These are phyloP conservation scores for Sphagnum contortum DNA, from an alignment of 225 moss, liverwort and hornwort species.

Conservation along the genomic window DNA sequence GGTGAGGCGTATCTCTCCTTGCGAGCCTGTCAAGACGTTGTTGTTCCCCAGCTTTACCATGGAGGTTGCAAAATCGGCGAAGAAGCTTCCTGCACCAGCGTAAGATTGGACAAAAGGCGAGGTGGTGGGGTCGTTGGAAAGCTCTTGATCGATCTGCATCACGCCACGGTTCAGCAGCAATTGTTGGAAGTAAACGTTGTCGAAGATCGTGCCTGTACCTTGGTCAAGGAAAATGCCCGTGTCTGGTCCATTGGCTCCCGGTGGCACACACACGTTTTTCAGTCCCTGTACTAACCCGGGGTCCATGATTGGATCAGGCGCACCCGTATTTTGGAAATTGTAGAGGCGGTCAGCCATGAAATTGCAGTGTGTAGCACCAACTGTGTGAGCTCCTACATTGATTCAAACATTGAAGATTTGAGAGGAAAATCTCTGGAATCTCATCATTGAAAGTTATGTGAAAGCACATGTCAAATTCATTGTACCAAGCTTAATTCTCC, in stretches of 20 bases:
- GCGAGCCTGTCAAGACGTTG: slow-evolving; percentile 16
- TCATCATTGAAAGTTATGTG: no score
- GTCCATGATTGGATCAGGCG: slow-evolving; percentile 32
- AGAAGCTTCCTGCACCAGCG: slow-evolving; percentile 12
- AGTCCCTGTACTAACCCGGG: slow-evolving; percentile 6
- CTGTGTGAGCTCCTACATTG: slow-evolving; percentile 2
- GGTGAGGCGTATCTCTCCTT: slow-evolving; percentile 30
- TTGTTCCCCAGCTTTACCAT: slow-evolving; percentile 20
- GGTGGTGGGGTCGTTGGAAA: slow-evolving; percentile 18
- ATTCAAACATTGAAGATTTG: no score
- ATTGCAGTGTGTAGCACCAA: background rate
- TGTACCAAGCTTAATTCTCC: no score
- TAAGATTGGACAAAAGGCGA: slow-evolving; percentile 11
- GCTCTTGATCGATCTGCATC: slow-evolving; percentile 26
- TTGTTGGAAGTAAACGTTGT: slow-evolving; percentile 32
- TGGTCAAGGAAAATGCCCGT: slow-evolving; percentile 26
- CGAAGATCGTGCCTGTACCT: slow-evolving; percentile 21
- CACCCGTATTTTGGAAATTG: slow-evolving; percentile 26
- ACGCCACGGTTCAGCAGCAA: slow-evolving; percentile 28
- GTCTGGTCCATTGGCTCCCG: slow-evolving; percentile 19
- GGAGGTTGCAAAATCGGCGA: slow-evolving; percentile 13
- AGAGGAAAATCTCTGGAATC: no score
- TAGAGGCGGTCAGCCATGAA: slow-evolving; percentile 36
- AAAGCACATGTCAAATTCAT: no score
- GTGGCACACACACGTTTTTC: slow-evolving; percentile 13